A percentile compares a stretch with the other conserved stretches of the same genome.
phyloP scores from a whole-genome alignment of 2,329 filamentous ascomycete genomes.

The Xylariales sp. region DNA sequence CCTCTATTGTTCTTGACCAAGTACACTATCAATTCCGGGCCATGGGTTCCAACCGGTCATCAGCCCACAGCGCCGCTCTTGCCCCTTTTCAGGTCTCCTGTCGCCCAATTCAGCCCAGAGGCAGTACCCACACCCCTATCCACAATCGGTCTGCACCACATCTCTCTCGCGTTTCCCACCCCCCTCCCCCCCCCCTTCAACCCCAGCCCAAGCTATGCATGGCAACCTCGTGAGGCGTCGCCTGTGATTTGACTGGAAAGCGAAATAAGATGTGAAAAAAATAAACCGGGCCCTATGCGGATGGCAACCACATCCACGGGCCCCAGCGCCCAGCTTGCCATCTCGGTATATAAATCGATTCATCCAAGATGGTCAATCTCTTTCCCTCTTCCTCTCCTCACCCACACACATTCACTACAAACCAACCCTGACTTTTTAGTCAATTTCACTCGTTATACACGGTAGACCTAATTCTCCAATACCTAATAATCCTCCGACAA shows the following conservation, averaged over 20 bases:
- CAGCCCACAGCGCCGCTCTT: neutral
- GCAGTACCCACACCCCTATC: neutral
- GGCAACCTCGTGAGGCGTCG: too few species aligned
- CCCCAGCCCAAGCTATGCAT: too few species aligned
- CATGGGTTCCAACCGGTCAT: neutral
- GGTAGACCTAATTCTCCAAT: slow-evolving; percentile 1
- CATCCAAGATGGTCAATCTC: slow-evolving; percentile 33
- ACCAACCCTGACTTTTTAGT: slow-evolving; percentile 49
- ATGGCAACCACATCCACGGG: neutral
- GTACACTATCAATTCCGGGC: neutral
- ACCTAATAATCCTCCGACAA: slow-evolving; percentile 26
- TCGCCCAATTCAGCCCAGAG: neutral
- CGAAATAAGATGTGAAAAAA: slow-evolving; percentile 21
- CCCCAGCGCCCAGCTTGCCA: slow-evolving; percentile 11
- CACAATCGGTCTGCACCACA: too few species aligned
- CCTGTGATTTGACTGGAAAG: slow-evolving; percentile 19
- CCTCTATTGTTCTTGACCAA: too few species aligned
- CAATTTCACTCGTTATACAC: slow-evolving; percentile 53
- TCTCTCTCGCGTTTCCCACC: too few species aligned
- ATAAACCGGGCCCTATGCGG: neutral
- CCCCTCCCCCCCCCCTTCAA: too few species aligned
- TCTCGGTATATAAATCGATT: slow-evolving; percentile 44
- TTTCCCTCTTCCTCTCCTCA: slow-evolving; percentile 36
- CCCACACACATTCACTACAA: slow-evolving; percentile 44
- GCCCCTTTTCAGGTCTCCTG: slow-evolving; percentile 2